Percentiles rank a stretch among this genome's conserved stretches.
Conservation (phyloP, 148 eudicot genomes). For the Chenopodium formosanum region DNA sequence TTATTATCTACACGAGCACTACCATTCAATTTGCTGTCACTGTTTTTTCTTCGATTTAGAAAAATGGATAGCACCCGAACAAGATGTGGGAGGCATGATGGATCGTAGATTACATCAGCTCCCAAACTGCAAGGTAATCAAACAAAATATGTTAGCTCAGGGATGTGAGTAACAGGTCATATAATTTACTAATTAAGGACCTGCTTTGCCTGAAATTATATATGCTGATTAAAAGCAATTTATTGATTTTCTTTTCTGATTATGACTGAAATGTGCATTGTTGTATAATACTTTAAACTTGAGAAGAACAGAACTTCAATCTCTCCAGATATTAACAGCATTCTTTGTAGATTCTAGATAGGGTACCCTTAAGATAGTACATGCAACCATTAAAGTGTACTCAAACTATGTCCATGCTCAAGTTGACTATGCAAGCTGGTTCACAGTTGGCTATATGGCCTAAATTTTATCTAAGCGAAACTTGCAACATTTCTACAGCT, state of each 20-base stretch:
- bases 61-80: constrained; percentile 56
- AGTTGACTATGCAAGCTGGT: not conserved
- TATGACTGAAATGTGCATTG: too few relatives aligned
- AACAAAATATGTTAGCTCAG: constrained; percentile 1
- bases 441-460: too few relatives aligned
- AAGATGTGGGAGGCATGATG: constrained; percentile 79
- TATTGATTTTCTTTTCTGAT: too few relatives aligned
- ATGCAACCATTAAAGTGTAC: not conserved
- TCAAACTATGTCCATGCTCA: not conserved
- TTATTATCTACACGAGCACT: not conserved
- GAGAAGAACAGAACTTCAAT: too few relatives aligned
- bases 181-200: too few relatives aligned
- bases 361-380: not conserved
- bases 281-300: too few relatives aligned
- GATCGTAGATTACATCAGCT: constrained; percentile 87
- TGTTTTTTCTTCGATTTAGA: constrained; percentile 33
- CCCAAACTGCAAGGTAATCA: constrained; percentile 58
- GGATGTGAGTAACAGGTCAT: not conserved
- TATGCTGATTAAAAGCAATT: too few relatives aligned
- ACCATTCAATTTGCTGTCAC: not conserved
- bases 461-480: too few relatives aligned
- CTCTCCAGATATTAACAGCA: too few relatives aligned
- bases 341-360: too few relatives aligned
- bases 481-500: too few relatives aligned
- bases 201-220: too few relatives aligned